A percentile compares a stretch with the other conserved stretches of the same genome.
Conservation (phyloP, 805 yeast genomes). For the Metschnikowia peoriensis region DNA sequence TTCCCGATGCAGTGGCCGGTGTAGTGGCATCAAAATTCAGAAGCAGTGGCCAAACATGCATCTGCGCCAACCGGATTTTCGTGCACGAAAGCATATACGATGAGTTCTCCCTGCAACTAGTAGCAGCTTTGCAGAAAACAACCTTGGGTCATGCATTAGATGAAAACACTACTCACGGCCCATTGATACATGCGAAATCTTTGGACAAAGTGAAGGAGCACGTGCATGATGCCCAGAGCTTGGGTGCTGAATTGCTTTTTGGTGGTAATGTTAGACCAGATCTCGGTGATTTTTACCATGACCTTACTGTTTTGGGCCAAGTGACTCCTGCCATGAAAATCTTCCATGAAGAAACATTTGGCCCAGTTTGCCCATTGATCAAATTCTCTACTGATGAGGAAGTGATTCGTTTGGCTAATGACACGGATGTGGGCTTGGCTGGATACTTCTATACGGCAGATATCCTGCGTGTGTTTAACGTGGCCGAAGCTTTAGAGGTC, state of each 20-base stretch:
- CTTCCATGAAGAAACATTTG: constrained; percentile 73
- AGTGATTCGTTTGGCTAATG: constrained; percentile 61
- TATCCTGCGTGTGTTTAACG: constrained; percentile 51
- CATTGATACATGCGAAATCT: constrained; percentile 64
- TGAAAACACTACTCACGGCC: constrained; percentile 67
- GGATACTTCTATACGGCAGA: constrained; percentile 68
- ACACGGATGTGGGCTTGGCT: constrained; percentile 70
- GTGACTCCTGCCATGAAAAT: constrained; percentile 58
- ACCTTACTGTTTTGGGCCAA: constrained; percentile 64
- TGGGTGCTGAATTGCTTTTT: constrained; percentile 60
- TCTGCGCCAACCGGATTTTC: constrained; percentile 21
- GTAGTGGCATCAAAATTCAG: constrained; percentile 21
- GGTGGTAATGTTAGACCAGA: constrained; percentile 60
- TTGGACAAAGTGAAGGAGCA: constrained; percentile 60
- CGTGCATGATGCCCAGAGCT: constrained; percentile 60
- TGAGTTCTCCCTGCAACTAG: constrained; percentile 15
- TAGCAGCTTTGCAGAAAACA: constrained; percentile 15
- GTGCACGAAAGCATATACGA: constrained; percentile 20
- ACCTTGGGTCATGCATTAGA: constrained; percentile 66
- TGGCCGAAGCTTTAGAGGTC: constrained; percentile 65
- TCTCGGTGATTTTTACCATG: constrained; percentile 63
- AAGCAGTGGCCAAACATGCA: constrained; percentile 22
- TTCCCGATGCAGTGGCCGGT: constrained; percentile 21
- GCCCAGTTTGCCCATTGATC: constrained; percentile 73
- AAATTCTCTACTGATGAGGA: constrained; percentile 64